Base-by-base conservation (phyloP, 257 asterid genomes). In the Penstemon barbatus region DNA sequence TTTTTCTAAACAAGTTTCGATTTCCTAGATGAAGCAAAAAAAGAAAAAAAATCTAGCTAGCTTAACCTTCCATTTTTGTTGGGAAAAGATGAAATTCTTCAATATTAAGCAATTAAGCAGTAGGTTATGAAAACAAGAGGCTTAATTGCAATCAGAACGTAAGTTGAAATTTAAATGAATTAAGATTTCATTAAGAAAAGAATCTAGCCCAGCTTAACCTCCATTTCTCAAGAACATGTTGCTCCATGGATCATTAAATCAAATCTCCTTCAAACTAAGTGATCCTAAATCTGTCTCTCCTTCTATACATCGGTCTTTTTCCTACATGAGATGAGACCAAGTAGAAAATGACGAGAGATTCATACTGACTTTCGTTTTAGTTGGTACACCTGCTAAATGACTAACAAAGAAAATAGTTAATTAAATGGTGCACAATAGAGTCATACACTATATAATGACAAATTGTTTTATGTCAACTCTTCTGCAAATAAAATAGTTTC, bases 261-360 rank as follows among this genome's bases (percentile, higher is more conserved):
- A 59, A 36, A 48, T 63, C 3, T 10, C 18, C 8, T 63, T 18
- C 10, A 46, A 5, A 8, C 3, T 63, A 42, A 61, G 11, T 61
- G 12, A 13, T 12, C 7, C 18, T 6, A 11, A 13, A 39, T 15
- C n/a, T 19, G 15, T 40, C 54, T 48, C 45, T 56, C 57, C 63
- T 39, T 49, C 68, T 52, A 37, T 42, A 19, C 4, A 19, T 71
- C 59, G 76, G 65, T 73, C 65, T 75, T 68, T 62, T 4, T 61
- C 42, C 10, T 43, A 49, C 41, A 40, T 37, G 42, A 43, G 33
- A 43, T n/a, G 33, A 62, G 62, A 37, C 9, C 52, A 69, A 5
- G 43, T 42, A 8, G 40, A 57, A 57, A 59, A 43, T 52, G 8
- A 66, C 42, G 59, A 50, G 43, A 55, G 49, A 69, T 44, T 48